Conservation (phyloP, 2,329 filamentous ascomycete genomes). For the Hansfordia pulvinata region DNA sequence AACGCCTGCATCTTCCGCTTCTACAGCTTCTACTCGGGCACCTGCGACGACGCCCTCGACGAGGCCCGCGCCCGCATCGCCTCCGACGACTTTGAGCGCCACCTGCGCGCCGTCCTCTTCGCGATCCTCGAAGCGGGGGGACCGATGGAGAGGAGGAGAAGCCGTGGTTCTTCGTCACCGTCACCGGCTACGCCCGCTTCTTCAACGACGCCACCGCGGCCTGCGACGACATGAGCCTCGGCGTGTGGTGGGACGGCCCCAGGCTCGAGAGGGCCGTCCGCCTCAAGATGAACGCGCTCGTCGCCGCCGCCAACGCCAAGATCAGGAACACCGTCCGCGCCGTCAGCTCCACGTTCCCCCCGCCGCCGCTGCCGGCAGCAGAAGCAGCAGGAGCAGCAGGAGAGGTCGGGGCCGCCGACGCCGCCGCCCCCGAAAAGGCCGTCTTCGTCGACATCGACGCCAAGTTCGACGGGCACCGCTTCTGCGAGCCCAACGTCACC, state of each 20-base stretch:
- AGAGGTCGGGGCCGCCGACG: too few species aligned
- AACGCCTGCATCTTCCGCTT: conserved; percentile 36
- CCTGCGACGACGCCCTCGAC: conserved; percentile 25
- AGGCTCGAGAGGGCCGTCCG: conserved; percentile 24
- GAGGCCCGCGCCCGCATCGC: conserved; percentile 19
- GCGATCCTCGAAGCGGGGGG: conserved; percentile 27
- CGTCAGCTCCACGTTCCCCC: conserved; percentile 24
- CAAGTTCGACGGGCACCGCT: conserved; percentile 29
- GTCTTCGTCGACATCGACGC: conserved; percentile 30
- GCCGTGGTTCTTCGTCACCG: conserved; percentile 25
- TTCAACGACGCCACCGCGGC: conserved; percentile 28
- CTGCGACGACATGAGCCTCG: conserved; percentile 29
- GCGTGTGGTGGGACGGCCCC: conserved; percentile 29
- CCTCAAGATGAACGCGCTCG: conserved; percentile 28
- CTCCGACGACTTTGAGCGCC: conserved; percentile 22
- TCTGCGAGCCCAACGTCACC: conserved; percentile 22
- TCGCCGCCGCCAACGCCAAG: conserved; percentile 25
- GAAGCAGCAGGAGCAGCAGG: too few species aligned
- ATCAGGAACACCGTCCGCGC: conserved; percentile 19
- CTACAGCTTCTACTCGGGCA: conserved; percentile 32
- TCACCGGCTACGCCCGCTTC: conserved; percentile 33
- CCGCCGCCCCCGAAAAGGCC: conserved; percentile 19
- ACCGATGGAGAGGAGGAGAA: conserved; percentile 27
- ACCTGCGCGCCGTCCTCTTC: conserved; percentile 22
- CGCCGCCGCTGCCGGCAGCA: too few species aligned